These are phyloP conservation scores for Wakefieldia striispora DNA, from an alignment of 768 basidiomycete genomes.

Conservation along the genomic window DNA sequence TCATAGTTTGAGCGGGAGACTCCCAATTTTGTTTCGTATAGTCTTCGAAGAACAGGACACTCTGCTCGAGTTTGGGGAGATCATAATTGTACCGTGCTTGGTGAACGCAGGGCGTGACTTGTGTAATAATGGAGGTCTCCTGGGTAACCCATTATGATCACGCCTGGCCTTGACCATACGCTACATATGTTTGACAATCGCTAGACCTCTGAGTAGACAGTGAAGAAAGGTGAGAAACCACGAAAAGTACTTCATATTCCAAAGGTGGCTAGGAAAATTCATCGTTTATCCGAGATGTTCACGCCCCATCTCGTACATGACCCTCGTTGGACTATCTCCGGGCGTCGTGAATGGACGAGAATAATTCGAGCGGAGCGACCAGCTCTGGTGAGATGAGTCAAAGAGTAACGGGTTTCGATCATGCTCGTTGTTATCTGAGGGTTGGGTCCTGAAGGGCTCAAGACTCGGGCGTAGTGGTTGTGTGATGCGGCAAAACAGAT, in stretches of 20 bases:
- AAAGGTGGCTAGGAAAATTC: constrained; percentile 50
- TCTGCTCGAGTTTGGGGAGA: constrained; percentile 49
- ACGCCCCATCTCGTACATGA: constrained; percentile 21
- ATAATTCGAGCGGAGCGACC: too few species aligned
- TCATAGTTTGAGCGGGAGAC: constrained; percentile 22
- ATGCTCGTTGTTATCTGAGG: too few species aligned
- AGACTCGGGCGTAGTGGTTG: too few species aligned
- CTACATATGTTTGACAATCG: constrained; percentile 36
- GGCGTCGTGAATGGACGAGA: too few species aligned
- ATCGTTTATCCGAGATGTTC: constrained; percentile 57
- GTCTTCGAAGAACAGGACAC: constrained; percentile 40
- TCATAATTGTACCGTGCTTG: constrained; percentile 50
- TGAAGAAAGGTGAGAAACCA: constrained; percentile 35
- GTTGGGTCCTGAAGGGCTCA: too few species aligned
- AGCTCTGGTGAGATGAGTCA: too few species aligned
- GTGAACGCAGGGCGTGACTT: constrained; percentile 41
- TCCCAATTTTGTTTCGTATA: constrained; percentile 44
- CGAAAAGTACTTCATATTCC: constrained; percentile 29
- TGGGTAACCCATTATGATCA: constrained; percentile 42
- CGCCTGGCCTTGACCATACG: too few species aligned
- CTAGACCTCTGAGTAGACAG: constrained; percentile 9
- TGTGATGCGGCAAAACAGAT: too few species aligned
- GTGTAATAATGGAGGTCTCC: constrained; percentile 35
- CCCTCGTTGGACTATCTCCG: too few species aligned
- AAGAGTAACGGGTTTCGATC: too few species aligned